Evolutionary conservation across 2,329 filamentous ascomycete species (phyloP).

Genomic region (Emmonsiellopsis sp.): DNA sequence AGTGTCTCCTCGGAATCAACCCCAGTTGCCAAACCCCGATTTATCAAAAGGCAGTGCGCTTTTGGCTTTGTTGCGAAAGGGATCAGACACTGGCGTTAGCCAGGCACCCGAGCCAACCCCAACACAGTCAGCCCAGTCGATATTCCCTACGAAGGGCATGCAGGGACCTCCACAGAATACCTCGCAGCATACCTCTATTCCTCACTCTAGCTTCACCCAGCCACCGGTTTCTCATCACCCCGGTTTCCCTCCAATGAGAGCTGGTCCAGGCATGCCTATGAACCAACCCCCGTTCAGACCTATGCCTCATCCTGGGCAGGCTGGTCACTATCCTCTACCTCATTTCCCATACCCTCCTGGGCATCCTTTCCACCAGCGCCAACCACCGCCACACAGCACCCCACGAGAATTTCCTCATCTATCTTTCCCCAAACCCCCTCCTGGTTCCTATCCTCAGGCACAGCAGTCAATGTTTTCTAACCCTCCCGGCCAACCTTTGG

Average conservation of each 20-base stretch:
- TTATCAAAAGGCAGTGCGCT: constrained; percentile 43
- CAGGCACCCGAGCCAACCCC: constrained; percentile 30
- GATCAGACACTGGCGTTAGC: constrained; percentile 21
- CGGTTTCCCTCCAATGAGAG: constrained; percentile 38
- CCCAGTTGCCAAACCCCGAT: constrained; percentile 20
- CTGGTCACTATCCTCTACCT: constrained; percentile 16
- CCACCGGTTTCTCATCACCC: constrained; percentile 30
- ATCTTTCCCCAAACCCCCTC: not conserved
- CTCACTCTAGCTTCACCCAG: not conserved
- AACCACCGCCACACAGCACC: not conserved
- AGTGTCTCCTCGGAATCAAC: constrained; percentile 9
- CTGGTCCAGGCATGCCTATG: not conserved
- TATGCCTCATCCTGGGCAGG: constrained; percentile 42
- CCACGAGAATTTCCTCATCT: not conserved
- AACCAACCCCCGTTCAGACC: constrained; percentile 39
- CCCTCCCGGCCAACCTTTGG: not conserved
- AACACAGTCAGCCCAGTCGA: constrained; percentile 49
- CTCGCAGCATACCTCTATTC: not conserved
- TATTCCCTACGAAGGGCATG: constrained; percentile 24
- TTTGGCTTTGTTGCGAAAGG: constrained; percentile 46
- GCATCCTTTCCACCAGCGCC: not conserved
- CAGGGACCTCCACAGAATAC: not conserved
- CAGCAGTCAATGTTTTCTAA: not conserved
- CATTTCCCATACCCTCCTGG: not conserved
- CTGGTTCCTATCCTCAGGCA: not conserved